Evolutionary conservation across 2,329 filamentous ascomycete genomes (phyloP).

Genomic region (Colletotrichum sp.): DNA sequence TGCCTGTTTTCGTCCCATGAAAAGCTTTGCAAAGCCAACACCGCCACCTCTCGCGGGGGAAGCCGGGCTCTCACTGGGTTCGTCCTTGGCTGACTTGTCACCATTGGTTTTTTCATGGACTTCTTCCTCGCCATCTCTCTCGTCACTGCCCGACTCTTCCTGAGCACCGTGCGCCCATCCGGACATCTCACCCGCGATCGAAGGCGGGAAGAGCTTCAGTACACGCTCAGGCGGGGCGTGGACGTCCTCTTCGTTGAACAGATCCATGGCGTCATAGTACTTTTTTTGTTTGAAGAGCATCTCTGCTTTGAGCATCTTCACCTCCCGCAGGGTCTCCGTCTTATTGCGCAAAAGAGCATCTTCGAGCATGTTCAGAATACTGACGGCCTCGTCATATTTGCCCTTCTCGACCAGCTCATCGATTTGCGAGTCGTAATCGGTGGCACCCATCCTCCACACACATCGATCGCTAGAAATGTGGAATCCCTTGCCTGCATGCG

Average conservation of each 20-base stretch:
- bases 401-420: conserved; percentile 77
- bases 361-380: conserved; percentile 86
- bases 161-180: conserved; percentile 47
- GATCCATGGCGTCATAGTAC: conserved; percentile 84
- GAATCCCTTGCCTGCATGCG: conserved; percentile 95
- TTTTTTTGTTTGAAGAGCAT: conserved; percentile 80
- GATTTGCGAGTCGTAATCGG: conserved; percentile 90
- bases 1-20: conserved; percentile 50
- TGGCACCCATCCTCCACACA: conserved; percentile 95
- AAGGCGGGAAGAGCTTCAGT: conserved; percentile 80
- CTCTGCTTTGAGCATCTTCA: conserved; percentile 92
- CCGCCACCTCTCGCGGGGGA: conserved; percentile 41
- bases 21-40: conserved; percentile 58
- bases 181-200: conserved; percentile 84
- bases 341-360: conserved; percentile 90
- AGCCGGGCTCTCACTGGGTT: conserved; percentile 26
- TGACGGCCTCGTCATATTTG: conserved; percentile 89
- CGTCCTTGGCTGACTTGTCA: conserved; percentile 30
- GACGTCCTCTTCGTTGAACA: conserved; percentile 85
- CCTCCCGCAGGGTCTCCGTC: conserved; percentile 76
- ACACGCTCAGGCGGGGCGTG: conserved; percentile 89
- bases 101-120: conserved; percentile 36
- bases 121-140: conserved; percentile 32
- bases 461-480: conserved; percentile 88
- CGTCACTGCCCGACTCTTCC: conserved; percentile 48